Base-by-base conservation (phyloP, 2,329 filamentous ascomycete genomes). In the Penicillium sp. region DNA sequence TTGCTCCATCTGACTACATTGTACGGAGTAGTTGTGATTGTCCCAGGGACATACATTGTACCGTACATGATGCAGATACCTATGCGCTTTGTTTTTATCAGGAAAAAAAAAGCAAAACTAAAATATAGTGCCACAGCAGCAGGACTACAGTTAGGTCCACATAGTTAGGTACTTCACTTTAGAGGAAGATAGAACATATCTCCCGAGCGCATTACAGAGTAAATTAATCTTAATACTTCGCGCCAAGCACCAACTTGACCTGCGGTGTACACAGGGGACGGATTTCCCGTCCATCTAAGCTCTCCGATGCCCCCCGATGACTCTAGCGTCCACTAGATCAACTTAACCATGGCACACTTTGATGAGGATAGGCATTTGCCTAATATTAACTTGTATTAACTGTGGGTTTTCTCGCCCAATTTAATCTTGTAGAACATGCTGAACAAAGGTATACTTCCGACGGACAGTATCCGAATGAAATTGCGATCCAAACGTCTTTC, bases 341-440 rank as follows among this genome's bases (percentile, higher is more conserved):
- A 38, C 33, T 48, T 58, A 63, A 67, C 65, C 65, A 66, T 65
- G 65, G 65, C 62, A 60, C 65, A 33, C 45, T 67, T 65, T 67
- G 53, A 65, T 67, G 59, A 65, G 51, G 64, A 67, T 67, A 56
- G 50, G 56, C 63, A 33, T 58, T 53, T 57, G n/a, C 38, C 60
- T 49, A 31, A 41, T 58, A 44, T 51, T 50, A 42, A 21, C 41
- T 27, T 45, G 57, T 39, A 55, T 47, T 58, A 39, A 50, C 12
- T 55, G 55, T 55, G 59, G 61, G 42, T 48, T 60, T 60, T 25
- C 21, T 27, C 17, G 9, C 21, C 29, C 35, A 17, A 31, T 21
- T 50, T n/a, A 39, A 38, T 29, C 33, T 39, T 38, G 27, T 38
- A 33, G 15, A 19, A 31, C 25, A n/a, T 15, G 27, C 27, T 45